Conservation (phyloP, 495 filamentous ascomycete species). For the Penicillium canariense region DNA sequence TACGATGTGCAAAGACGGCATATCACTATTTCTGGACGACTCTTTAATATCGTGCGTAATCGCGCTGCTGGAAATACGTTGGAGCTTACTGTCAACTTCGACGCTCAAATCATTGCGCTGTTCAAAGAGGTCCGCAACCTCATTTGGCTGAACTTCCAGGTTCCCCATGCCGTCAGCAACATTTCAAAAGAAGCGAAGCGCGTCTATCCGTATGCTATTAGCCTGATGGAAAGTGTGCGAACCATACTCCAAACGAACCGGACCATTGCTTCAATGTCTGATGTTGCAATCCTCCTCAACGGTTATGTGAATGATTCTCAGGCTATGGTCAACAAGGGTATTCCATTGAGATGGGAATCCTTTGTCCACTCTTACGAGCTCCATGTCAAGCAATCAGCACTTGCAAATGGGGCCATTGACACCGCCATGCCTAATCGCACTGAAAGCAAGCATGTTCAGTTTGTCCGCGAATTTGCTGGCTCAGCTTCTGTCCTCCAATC, state of each 20-base stretch:
- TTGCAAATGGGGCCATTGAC: slow-evolving; percentile 57
- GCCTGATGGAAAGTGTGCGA: slow-evolving; percentile 94
- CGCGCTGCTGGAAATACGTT: slow-evolving; percentile 80
- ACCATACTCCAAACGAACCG: slow-evolving; percentile 85
- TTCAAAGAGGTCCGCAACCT: slow-evolving; percentile 99
- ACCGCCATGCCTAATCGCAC: slow-evolving; percentile 54
- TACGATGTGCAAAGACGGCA: slow-evolving; percentile 82
- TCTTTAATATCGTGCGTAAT: slow-evolving; percentile 87
- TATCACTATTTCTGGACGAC: slow-evolving; percentile 82
- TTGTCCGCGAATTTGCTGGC: slow-evolving; percentile 86
- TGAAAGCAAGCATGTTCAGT: slow-evolving; percentile 93
- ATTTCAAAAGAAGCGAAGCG: slow-evolving; percentile 95
- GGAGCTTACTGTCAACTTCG: slow-evolving; percentile 92
- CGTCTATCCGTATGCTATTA: slow-evolving; percentile 96
- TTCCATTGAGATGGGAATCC: slow-evolving; percentile 91
- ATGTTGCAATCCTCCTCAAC: slow-evolving; percentile 80
- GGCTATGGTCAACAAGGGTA: slow-evolving; percentile 73
- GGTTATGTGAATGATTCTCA: slow-evolving; percentile 90
- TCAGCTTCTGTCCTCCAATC: slow-evolving; percentile 80
- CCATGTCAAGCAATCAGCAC: slow-evolving; percentile 71
- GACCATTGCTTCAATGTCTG: slow-evolving; percentile 75
- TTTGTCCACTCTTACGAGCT: slow-evolving; percentile 96
- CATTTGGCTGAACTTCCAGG: slow-evolving; percentile 85
- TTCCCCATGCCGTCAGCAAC: slow-evolving; percentile 91
- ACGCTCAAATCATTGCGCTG: slow-evolving; percentile 90